These are phyloP conservation scores for Pigoraptor vietnamica DNA, from an alignment of 78 protist species.

Conservation along the genomic window DNA sequence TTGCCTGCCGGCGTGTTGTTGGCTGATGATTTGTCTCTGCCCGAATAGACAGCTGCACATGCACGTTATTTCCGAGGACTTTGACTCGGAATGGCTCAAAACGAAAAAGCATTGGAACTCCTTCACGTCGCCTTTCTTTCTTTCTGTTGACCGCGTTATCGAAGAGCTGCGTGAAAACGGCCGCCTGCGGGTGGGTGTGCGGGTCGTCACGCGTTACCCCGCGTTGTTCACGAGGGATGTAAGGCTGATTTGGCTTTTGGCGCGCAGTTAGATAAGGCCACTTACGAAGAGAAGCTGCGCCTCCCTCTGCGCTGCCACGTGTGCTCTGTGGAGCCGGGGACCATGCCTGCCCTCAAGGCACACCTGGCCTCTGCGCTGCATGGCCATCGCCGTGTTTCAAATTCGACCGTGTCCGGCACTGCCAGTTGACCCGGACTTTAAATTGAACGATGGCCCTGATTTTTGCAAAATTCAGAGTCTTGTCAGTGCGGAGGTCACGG, in stretches of 20 bases:
- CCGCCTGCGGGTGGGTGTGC: conserved; percentile 9
- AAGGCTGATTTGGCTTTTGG: background rate
- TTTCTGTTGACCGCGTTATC: conserved; percentile 16
- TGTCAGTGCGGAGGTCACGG: too few relatives aligned
- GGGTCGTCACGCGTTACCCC: background rate
- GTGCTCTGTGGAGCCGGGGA: background rate
- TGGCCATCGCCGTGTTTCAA: too few relatives aligned
- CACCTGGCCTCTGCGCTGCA: background rate
- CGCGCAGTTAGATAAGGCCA: background rate
- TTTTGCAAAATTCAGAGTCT: too few relatives aligned
- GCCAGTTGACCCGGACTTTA: too few relatives aligned
- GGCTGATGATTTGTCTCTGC: background rate
- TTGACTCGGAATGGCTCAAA: conserved; percentile 49
- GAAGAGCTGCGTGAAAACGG: background rate
- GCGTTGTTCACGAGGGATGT: background rate
- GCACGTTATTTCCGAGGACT: conserved; percentile 67
- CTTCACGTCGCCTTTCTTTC: conserved; percentile 61
- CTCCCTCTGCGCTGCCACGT: background rate
- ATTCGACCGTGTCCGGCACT: too few relatives aligned
- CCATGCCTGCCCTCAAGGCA: background rate
- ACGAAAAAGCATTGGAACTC: conserved; percentile 74
- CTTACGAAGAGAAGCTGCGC: background rate
- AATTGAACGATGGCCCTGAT: too few relatives aligned
- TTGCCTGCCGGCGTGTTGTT: background rate
- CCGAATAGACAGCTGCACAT: conserved; percentile 43